Evolutionary conservation across 73 alveolate genomes (phyloP), one percentile per base, ranked within the genome.

Genomic region (Blepharisma japonicum): DNA sequence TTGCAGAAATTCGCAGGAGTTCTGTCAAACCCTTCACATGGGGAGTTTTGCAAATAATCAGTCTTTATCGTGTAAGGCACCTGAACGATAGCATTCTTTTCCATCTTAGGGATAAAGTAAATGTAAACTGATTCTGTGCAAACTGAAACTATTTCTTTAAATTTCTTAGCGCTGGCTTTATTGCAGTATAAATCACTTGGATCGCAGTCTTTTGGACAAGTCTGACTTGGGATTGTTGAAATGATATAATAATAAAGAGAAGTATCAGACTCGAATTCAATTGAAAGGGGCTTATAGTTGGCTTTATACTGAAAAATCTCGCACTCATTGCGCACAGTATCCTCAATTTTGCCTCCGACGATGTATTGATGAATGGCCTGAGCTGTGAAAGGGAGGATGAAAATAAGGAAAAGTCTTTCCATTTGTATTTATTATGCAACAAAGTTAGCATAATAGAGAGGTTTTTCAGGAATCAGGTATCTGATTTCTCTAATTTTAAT

Each of bases 1-100:
- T 14, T n/a, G 47, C 74, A 61, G 74, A 61, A 61, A 61, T 61
- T 61, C 23, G 74, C 23, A 20, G 74, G 74, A 25, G 14, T 61
- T 61, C 74, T 14, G 23, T 61, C 47, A 25, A 61, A 14, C 47
- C 23, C 74, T 8, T 61, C 23, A 25, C 74, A 61, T 14, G 74
- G 46, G 11, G 47, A 8, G 5, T 61, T 39, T 20, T 20, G 14
- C 46, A 61, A 14, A 25, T 61, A 61, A 3, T 61, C 74, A 25
- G 74, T 61, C 47, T 61, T 61, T 25, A 61, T 20, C 18, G 39
- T 18, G 46, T 8, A 14, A 3, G 0, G 0, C 14, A 61, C n/a
- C 0, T 0, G 14, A 0, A 0, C 5, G 0, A 9, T 2, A 1
- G 2, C 18, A 61, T n/a, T 61, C 5, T 32, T 32, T 0, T 32